Base-by-base conservation (phyloP, 2,329 filamentous ascomycete genomes). In the Penicillium sp. region DNA sequence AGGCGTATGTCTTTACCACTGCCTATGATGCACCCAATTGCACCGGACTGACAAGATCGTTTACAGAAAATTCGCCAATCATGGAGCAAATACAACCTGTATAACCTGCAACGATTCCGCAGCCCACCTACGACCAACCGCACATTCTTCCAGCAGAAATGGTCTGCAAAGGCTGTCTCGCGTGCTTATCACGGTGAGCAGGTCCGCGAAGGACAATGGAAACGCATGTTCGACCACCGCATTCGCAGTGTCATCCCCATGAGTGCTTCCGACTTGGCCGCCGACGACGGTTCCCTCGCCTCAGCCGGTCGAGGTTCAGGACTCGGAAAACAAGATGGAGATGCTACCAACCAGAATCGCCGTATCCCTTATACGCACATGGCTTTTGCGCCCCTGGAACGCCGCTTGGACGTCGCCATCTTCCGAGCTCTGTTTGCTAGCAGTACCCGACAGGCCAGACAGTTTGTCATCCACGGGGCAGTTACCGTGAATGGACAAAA, bases 121-220 rank as follows among this genome's bases (percentile, higher is more conserved):
- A 64, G 70, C 2, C 80, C 79, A 14, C 66, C 61, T 13, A 71
- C 75, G 50, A 65, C 60, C 54, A 63, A 66, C 28, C 64, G 75
- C 54, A 96, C 91, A 37, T 95, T 93, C 75, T 99, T 95, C 80
- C 92, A 97, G 78, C 92, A 97, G 74, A 99, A 99, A 86, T 99
- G 92, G 92, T 72, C 75, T 1, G 88, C 92, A 64, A 99, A 99
- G 74, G 83, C 90, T 18, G 71, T 84, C 57, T 82, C 89, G 35
- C 85, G 93, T 59, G 84, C 80, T 56, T 99, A 97, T 72, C 93
- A 99, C 75, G 93, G 92, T 72, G 92, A 96, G 69, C 89, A 95
- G 67, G 86, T 99, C 60, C 84, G 86, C 58, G 93, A 99, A 76
- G 84, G 87, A 68, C 87, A 93, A 75, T 99, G 93, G 93, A 81